These are phyloP conservation scores for Backusella liffmaniae DNA, from an alignment of 192 early-diverging fungal species.

Conservation along the genomic window DNA sequence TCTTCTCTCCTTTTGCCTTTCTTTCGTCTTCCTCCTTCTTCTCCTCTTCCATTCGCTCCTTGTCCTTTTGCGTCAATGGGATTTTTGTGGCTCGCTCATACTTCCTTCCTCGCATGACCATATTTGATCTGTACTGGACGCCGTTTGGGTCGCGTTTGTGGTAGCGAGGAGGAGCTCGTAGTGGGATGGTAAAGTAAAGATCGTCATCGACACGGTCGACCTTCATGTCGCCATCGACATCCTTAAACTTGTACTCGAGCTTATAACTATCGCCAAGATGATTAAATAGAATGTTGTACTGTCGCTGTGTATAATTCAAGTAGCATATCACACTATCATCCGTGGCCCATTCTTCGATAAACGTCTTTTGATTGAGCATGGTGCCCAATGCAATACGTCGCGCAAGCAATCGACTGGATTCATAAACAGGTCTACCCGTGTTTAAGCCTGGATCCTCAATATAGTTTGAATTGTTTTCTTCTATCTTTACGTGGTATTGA, in stretches of 20 bases:
- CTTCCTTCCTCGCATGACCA: constrained; percentile 20
- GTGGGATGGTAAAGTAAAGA: constrained; percentile 34
- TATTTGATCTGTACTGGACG: neutral
- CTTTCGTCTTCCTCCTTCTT: neutral
- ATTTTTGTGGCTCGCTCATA: constrained; percentile 41
- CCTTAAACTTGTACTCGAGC: constrained; percentile 39
- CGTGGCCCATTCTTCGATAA: constrained; percentile 22
- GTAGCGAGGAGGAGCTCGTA: constrained; percentile 41
- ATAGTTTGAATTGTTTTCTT: neutral
- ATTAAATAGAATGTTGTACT: constrained; percentile 26
- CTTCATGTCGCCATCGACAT: constrained; percentile 20
- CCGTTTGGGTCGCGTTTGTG: constrained; percentile 28
- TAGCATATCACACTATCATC: neutral
- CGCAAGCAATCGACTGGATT: constrained; percentile 1
- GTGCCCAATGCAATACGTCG: constrained; percentile 26
- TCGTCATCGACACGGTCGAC: constrained; percentile 16
- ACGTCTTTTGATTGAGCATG: constrained; percentile 14
- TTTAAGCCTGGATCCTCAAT: neutral
- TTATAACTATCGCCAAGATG: constrained; percentile 12
- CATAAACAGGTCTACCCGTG: neutral
- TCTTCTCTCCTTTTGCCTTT: neutral
- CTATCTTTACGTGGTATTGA: constrained; percentile 19
- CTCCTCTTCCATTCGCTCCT: neutral
- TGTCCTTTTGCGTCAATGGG: neutral
- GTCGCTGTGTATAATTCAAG: constrained; percentile 27